These are phyloP conservation scores for Sinapis alba DNA, from an alignment of 441 rosid genomes.

Conservation along the genomic window DNA sequence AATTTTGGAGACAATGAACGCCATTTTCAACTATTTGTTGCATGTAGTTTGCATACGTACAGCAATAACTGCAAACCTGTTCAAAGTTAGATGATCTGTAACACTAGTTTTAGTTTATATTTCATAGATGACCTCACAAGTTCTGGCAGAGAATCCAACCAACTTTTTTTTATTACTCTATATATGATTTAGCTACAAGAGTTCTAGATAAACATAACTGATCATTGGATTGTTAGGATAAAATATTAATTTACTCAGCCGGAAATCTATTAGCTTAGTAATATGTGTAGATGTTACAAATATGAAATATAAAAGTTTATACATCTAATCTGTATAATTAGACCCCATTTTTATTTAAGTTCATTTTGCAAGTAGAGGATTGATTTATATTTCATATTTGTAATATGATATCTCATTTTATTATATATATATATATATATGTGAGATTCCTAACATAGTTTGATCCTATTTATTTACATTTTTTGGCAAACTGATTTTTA, in stretches of 20 bases:
- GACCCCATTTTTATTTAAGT: background rate
- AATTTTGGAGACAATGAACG: constrained; percentile 17
- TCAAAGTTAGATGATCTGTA: constrained; percentile 22
- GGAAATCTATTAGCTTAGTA: background rate
- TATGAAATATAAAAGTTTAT: background rate
- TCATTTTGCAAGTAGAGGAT: background rate
- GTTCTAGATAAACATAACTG: background rate
- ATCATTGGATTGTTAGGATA: background rate
- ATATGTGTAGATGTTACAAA: background rate
- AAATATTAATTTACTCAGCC: background rate
- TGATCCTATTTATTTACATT: background rate
- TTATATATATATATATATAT: background rate
- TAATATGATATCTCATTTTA: background rate
- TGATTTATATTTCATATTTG: background rate
- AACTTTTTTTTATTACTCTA: background rate
- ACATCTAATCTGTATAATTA: background rate
- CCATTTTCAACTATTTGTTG: constrained; percentile 8
- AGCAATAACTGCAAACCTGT: background rate
- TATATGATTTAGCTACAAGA: background rate
- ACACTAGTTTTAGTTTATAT: no score
- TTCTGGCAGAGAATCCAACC: background rate
- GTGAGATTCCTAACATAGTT: background rate
- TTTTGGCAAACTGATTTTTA: background rate
- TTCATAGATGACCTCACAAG: no score
- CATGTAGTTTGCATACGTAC: constrained; percentile 10